phyloP scores from a whole-genome alignment of 768 basidiomycete genomes.

The Amanita brunnescens region DNA sequence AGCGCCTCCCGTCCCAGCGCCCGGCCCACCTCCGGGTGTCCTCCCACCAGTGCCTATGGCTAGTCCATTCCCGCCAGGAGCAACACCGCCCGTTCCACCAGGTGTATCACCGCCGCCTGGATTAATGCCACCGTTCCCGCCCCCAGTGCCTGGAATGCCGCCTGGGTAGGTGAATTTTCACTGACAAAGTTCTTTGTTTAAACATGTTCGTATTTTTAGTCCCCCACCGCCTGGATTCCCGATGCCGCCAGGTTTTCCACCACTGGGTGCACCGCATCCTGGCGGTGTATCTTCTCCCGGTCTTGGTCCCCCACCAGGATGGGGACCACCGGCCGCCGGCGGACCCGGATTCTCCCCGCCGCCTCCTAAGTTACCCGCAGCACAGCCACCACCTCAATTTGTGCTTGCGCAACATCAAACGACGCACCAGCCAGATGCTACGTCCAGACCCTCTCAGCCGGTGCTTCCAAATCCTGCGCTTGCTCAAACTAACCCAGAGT shows the following conservation, averaged over 20 bases:
- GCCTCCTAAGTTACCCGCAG: constrained; percentile 12
- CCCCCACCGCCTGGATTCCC: not conserved
- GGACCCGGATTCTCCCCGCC: constrained; percentile 15
- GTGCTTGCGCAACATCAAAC: constrained; percentile 13
- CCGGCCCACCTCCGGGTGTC: constrained; percentile 21
- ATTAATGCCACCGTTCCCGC: constrained; percentile 1
- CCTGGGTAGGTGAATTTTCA: not conserved
- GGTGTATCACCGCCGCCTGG: constrained; percentile 6
- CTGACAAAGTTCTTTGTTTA: not conserved
- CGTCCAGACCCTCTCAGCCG: constrained; percentile 22
- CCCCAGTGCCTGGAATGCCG: not conserved
- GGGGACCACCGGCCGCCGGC: constrained; percentile 9
- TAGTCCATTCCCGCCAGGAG: constrained; percentile 10
- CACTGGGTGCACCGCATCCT: constrained; percentile 17
- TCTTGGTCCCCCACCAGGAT: constrained; percentile 10
- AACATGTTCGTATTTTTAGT: not conserved
- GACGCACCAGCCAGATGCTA: constrained; percentile 11
- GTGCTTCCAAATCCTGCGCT: constrained; percentile 48
- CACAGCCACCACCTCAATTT: constrained; percentile 14
- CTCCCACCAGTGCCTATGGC: constrained; percentile 19
- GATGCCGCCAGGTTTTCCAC: constrained; percentile 12
- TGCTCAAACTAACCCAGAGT: constrained; percentile 58
- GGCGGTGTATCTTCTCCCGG: constrained; percentile 20
- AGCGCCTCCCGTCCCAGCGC: constrained; percentile 32
- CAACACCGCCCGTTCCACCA: constrained; percentile 2